phyloP scores from a whole-genome alignment of 2,329 filamentous ascomycete species.

The Zymoseptoria ardabiliae region DNA sequence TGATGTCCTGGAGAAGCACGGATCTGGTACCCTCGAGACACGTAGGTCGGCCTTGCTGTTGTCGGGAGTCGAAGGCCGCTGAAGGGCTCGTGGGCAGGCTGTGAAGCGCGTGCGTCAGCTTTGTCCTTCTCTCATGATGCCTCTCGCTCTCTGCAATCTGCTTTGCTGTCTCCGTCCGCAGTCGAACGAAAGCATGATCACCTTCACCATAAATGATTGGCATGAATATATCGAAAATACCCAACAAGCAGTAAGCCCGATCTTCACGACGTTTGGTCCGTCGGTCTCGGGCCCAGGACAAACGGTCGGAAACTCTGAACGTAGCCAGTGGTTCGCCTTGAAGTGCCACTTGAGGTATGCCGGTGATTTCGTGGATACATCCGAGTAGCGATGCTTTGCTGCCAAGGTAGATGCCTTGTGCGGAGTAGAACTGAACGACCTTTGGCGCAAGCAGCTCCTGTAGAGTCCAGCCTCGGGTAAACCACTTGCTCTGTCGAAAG shows the following conservation, averaged over 20 bases:
- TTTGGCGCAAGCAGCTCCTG: slow-evolving; percentile 4
- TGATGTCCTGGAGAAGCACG: slow-evolving; percentile 20
- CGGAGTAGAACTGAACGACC: slow-evolving; percentile 1
- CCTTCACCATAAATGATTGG: slow-evolving; percentile 9
- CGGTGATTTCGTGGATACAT: slow-evolving; percentile 18
- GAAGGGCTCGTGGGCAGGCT: not conserved
- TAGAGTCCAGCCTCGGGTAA: slow-evolving; percentile 6
- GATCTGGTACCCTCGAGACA: slow-evolving; percentile 23
- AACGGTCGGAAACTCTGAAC: not conserved
- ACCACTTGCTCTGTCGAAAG: slow-evolving; percentile 5
- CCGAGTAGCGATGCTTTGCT: not conserved
- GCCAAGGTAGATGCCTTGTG: not conserved
- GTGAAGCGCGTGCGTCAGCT: not conserved
- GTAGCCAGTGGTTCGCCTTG: not conserved
- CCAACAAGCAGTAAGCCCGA: slow-evolving; percentile 3
- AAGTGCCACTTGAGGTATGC: not conserved
- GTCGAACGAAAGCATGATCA: not conserved
- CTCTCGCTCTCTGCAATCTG: too few species aligned
- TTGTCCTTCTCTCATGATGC: too few species aligned
- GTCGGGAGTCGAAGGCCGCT: not conserved
- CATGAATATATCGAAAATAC: slow-evolving; percentile 4
- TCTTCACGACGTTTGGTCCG: slow-evolving; percentile 1
- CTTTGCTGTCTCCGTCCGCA: not conserved
- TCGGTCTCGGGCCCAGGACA: slow-evolving; percentile 1
- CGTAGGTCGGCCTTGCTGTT: not conserved